phyloP scores from a whole-genome alignment of 2,329 filamentous ascomycete species.

The Pyrenophora graminea region DNA sequence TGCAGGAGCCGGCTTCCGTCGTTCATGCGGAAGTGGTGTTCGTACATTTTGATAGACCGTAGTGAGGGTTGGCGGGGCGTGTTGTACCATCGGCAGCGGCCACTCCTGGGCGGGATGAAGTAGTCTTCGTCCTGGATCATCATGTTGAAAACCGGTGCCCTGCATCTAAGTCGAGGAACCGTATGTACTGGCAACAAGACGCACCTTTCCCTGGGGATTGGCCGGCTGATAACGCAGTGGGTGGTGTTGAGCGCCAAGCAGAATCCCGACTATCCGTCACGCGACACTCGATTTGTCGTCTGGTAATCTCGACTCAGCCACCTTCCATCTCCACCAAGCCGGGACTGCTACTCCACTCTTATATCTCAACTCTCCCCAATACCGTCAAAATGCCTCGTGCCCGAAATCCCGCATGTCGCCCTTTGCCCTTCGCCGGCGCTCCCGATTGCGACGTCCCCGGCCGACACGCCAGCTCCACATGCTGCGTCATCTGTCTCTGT shows the following conservation, averaged over 20 bases:
- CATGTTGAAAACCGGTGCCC: constrained; percentile 10
- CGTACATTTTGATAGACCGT: constrained; percentile 6
- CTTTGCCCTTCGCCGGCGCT: constrained; percentile 1
- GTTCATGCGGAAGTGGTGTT: constrained; percentile 1
- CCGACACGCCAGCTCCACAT: constrained; percentile 2
- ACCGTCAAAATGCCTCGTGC: constrained; percentile 15
- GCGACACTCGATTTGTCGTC: constrained; percentile 12
- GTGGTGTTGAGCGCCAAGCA: constrained; percentile 11
- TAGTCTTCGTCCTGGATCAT: constrained; percentile 18
- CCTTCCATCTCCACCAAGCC: constrained; percentile 17
- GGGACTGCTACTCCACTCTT: constrained; percentile 13
- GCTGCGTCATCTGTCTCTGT: constrained; percentile 2
- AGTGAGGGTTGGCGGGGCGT: constrained; percentile 2
- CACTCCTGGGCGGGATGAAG: constrained; percentile 9
- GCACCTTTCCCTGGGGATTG: constrained; percentile 12
- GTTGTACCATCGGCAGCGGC: constrained; percentile 15
- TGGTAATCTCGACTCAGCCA: constrained; percentile 18
- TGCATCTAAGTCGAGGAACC: constrained; percentile 7
- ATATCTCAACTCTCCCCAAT: constrained; percentile 14
- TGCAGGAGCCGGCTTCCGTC: constrained; percentile 12
- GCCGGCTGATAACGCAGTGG: constrained; percentile 10
- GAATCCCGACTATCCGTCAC: constrained; percentile 11
- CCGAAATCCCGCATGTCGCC: constrained; percentile 3
- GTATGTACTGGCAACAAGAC: neutral
- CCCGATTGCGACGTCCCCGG: constrained; percentile 3